phyloP scores from a whole-genome alignment of 495 filamentous ascomycete genomes.

The Podospora tetraspora region DNA sequence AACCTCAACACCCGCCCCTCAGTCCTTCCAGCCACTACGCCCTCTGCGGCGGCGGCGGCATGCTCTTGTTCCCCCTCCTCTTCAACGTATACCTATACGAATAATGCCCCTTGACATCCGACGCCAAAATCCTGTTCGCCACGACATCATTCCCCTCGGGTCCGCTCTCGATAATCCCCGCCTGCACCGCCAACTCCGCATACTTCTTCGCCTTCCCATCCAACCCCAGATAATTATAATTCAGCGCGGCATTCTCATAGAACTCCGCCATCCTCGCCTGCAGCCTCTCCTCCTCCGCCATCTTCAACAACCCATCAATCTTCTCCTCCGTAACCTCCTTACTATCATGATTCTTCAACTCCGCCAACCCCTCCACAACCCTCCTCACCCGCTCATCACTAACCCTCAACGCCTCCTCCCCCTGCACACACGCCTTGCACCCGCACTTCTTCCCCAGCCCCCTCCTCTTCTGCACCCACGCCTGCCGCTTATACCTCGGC shows the following conservation, averaged over 20 bases:
- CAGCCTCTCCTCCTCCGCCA: slow-evolving; percentile 29
- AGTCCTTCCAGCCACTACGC: background rate
- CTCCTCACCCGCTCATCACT: slow-evolving; percentile 25
- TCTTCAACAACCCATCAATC: slow-evolving; percentile 28
- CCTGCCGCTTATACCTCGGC: slow-evolving; percentile 18
- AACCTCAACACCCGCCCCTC: background rate
- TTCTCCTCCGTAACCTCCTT: slow-evolving; percentile 20
- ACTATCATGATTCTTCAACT: slow-evolving; percentile 30
- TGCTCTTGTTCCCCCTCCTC: slow-evolving; percentile 2
- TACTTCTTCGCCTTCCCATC: slow-evolving; percentile 24
- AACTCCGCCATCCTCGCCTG: slow-evolving; percentile 26
- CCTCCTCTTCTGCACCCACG: slow-evolving; percentile 21
- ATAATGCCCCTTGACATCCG: slow-evolving; percentile 23
- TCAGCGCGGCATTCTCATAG: slow-evolving; percentile 36
- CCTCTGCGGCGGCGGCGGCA: background rate
- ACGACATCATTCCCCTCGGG: slow-evolving; percentile 20
- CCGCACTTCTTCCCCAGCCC: slow-evolving; percentile 15
- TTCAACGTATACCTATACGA: slow-evolving; percentile 19
- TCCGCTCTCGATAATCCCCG: slow-evolving; percentile 27
- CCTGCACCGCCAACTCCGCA: slow-evolving; percentile 27
- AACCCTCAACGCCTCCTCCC: slow-evolving; percentile 11
- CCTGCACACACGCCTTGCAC: slow-evolving; percentile 21
- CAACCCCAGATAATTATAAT: slow-evolving; percentile 34
- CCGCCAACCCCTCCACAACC: slow-evolving; percentile 20
- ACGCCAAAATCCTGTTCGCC: slow-evolving; percentile 21